Evolutionary conservation across 305 asterid species (phyloP).

Genomic region (Euphrasia arctica): DNA sequence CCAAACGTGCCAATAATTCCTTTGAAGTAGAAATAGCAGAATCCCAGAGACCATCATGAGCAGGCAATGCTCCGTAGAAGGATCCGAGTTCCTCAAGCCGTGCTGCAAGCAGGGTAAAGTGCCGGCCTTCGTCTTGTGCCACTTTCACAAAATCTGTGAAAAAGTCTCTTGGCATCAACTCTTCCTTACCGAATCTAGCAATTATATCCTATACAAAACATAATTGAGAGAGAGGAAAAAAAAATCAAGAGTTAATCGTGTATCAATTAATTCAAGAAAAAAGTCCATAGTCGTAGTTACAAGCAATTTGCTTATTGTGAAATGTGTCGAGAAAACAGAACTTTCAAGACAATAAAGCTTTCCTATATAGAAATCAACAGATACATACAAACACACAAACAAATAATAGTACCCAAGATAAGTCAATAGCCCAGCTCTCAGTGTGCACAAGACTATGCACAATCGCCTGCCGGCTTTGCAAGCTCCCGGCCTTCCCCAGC

Average conservation of each 20-base stretch:
- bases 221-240: neutral
- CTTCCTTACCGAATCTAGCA: constrained; percentile 88
- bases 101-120: constrained; percentile 78
- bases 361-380: neutral
- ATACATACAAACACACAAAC: too few relatives aligned
- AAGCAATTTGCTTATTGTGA: constrained; percentile 9
- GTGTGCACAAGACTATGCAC: constrained; percentile 93
- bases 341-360: neutral
- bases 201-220: constrained; percentile 64
- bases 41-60: constrained; percentile 98
- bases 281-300: constrained; percentile 1
- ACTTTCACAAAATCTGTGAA: constrained; percentile 94
- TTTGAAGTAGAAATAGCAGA: constrained; percentile 86
- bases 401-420: constrained; percentile 68
- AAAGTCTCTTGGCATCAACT: constrained; percentile 82
- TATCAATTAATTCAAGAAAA: neutral
- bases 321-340: neutral
- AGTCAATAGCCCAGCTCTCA: constrained; percentile 98
- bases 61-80: constrained; percentile 88
- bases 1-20: constrained; percentile 76
- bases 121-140: constrained; percentile 97
- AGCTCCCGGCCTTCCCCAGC: constrained; percentile 94
- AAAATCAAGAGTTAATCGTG: neutral
- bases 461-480: constrained; percentile 93
- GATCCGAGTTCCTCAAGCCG: constrained; percentile 83